Percentiles rank a stretch among this genome's conserved stretches.
Conservation (phyloP, 2,329 filamentous ascomycete genomes). For the Mariannaea elegans region DNA sequence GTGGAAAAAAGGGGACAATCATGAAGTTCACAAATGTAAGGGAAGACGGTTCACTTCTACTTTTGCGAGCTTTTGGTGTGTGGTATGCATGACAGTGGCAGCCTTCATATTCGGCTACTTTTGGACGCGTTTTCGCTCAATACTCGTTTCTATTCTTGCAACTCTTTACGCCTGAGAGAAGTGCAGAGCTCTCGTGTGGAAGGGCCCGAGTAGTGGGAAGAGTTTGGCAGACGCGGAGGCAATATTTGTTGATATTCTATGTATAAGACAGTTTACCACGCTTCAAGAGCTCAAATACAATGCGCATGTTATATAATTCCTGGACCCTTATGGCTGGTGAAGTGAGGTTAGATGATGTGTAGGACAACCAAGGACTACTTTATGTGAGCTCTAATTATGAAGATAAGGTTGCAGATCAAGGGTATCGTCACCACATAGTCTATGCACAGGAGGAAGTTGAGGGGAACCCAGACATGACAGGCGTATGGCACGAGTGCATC, state of each 20-base stretch:
- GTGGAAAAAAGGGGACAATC: slow-evolving; percentile 4
- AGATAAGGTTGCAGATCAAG: no score
- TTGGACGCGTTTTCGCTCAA: slow-evolving; percentile 9
- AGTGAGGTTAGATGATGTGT: not conserved
- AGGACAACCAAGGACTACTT: no score
- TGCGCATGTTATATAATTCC: no score
- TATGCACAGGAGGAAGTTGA: slow-evolving; percentile 5
- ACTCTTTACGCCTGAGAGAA: slow-evolving; percentile 34
- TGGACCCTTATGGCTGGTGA: not conserved
- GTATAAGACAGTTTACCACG: slow-evolving; percentile 28
- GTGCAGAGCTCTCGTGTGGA: slow-evolving; percentile 45
- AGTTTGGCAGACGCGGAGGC: slow-evolving; percentile 18
- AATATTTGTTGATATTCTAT: slow-evolving; percentile 24
- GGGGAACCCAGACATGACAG: slow-evolving; percentile 10
- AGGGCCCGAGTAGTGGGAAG: slow-evolving; percentile 14
- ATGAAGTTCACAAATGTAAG: slow-evolving; percentile 4
- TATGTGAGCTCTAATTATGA: no score
- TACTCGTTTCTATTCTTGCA: not conserved
- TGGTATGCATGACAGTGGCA: slow-evolving; percentile 21
- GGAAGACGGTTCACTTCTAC: slow-evolving; percentile 19
- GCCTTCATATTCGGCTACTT: slow-evolving; percentile 20
- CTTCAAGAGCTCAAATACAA: not conserved
- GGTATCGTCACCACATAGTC: not conserved
- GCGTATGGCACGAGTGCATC: slow-evolving; percentile 40
- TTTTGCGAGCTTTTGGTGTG: slow-evolving; percentile 16